These are phyloP conservation scores for Suhomyces choctaworum DNA, from an alignment of 1,139 yeast species.

Conservation along the genomic window DNA sequence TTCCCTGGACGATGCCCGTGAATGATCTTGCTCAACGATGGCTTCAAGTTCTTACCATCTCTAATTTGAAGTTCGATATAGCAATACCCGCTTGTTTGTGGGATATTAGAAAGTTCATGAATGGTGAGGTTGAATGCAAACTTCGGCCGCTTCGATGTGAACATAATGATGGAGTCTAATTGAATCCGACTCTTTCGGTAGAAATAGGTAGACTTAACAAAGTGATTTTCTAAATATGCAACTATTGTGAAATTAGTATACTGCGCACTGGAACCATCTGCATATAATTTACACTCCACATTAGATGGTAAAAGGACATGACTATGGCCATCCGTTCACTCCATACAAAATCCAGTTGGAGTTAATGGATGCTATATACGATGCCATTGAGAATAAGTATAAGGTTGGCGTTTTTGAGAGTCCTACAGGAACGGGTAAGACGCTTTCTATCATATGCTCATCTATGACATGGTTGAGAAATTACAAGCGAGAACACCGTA, in stretches of 20 bases:
- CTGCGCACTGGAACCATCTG: constrained; percentile 4
- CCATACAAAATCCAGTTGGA: constrained; percentile 81
- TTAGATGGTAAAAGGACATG: constrained; percentile 3
- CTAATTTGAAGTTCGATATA: constrained; percentile 51
- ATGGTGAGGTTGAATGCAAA: constrained; percentile 63
- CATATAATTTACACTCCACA: not conserved
- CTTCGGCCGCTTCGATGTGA: constrained; percentile 32
- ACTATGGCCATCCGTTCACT: constrained; percentile 70
- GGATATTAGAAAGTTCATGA: constrained; percentile 75
- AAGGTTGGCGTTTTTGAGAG: constrained; percentile 86
- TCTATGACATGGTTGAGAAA: constrained; percentile 83
- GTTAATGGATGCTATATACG: constrained; percentile 74
- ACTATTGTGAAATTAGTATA: not conserved
- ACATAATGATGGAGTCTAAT: too few relatives aligned
- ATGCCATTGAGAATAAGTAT: constrained; percentile 54
- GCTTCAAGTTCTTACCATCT: constrained; percentile 22
- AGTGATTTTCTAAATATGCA: too few relatives aligned
- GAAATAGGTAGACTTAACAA: too few relatives aligned
- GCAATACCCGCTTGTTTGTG: constrained; percentile 73
- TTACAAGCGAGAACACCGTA: constrained; percentile 43
- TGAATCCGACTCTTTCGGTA: too few relatives aligned
- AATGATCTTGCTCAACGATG: constrained; percentile 15
- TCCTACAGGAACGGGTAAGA: constrained; percentile 96
- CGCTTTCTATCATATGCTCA: constrained; percentile 82
- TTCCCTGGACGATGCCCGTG: constrained; percentile 13